These are phyloP conservation scores for Globisporangium nunn DNA, from an alignment of 352 stramenopile species.

Conservation along the genomic window DNA sequence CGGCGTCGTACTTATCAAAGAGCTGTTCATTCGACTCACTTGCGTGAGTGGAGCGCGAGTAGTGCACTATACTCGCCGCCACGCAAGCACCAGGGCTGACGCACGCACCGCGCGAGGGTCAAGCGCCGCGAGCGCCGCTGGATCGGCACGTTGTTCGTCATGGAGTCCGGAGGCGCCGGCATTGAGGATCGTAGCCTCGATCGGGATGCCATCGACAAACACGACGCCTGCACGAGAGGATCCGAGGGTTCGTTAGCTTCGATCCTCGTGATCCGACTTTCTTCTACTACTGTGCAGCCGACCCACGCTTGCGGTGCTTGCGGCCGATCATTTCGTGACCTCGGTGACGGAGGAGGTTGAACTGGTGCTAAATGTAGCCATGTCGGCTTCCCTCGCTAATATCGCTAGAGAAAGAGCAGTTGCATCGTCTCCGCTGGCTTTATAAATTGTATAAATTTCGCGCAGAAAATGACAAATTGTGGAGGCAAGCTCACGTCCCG, in stretches of 20 bases:
- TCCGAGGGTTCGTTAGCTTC: no score
- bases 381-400: neutral
- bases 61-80: no score
- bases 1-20: conserved; percentile 78
- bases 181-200: conserved; percentile 51
- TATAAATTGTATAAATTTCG: neutral
- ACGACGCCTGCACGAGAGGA: conserved; percentile 33
- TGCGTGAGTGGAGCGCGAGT: neutral
- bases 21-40: conserved; percentile 24
- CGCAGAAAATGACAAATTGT: no score
- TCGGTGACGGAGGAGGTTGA: no score
- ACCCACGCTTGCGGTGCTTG: conserved; percentile 48
- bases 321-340: conserved; percentile 34
- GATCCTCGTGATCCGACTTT: neutral
- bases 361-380: neutral
- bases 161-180: conserved; percentile 34
- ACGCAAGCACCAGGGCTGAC: neutral
- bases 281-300: neutral
- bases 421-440: neutral
- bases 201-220: conserved; percentile 68
- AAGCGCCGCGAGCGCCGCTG: conserved; percentile 31
- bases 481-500: neutral
- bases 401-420: neutral
- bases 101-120: conserved; percentile 37
- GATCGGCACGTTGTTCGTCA: conserved; percentile 32